Conservation (phyloP, 495 filamentous ascomycete species). For the Pyrenopolyporus hunteri region DNA sequence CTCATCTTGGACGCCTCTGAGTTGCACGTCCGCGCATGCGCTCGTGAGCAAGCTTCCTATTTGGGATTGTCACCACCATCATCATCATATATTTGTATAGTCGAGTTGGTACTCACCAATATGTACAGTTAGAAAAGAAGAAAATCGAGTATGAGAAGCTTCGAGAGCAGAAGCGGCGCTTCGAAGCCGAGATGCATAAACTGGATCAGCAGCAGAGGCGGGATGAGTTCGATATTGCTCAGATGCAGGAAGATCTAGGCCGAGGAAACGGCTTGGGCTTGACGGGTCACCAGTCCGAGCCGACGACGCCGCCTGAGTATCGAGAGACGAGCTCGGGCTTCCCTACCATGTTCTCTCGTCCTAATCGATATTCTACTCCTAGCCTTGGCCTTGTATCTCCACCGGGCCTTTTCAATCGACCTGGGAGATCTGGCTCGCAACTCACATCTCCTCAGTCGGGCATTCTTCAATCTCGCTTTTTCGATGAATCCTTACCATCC, state of each 20-base stretch:
- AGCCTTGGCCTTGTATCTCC: constrained; percentile 79
- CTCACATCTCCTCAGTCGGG: constrained; percentile 65
- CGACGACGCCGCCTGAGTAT: constrained; percentile 96
- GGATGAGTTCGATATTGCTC: constrained; percentile 81
- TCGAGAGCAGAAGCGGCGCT: constrained; percentile 80
- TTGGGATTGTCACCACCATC: constrained; percentile 2
- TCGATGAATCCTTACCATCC: constrained; percentile 67
- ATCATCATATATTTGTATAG: not conserved
- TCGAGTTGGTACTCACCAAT: constrained; percentile 36
- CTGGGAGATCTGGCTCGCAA: constrained; percentile 73
- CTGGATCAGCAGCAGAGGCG: constrained; percentile 80
- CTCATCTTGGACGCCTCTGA: constrained; percentile 7
- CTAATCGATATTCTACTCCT: constrained; percentile 81
- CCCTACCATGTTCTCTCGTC: constrained; percentile 73
- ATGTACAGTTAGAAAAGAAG: constrained; percentile 84
- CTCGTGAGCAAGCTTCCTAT: not conserved
- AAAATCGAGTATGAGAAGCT: constrained; percentile 84
- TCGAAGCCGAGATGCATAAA: constrained; percentile 86
- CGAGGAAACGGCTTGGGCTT: constrained; percentile 44
- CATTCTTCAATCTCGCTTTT: constrained; percentile 56
- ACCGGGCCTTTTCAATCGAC: constrained; percentile 74
- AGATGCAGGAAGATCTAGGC: constrained; percentile 78
- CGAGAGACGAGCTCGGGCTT: constrained; percentile 71
- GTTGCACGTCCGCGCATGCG: constrained; percentile 15
- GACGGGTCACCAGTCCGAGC: constrained; percentile 82